Percentiles rank a stretch among this genome's conserved stretches.
Conservation (phyloP, 2,329 filamentous ascomycete species). For the Colletotrichum tabaci region DNA sequence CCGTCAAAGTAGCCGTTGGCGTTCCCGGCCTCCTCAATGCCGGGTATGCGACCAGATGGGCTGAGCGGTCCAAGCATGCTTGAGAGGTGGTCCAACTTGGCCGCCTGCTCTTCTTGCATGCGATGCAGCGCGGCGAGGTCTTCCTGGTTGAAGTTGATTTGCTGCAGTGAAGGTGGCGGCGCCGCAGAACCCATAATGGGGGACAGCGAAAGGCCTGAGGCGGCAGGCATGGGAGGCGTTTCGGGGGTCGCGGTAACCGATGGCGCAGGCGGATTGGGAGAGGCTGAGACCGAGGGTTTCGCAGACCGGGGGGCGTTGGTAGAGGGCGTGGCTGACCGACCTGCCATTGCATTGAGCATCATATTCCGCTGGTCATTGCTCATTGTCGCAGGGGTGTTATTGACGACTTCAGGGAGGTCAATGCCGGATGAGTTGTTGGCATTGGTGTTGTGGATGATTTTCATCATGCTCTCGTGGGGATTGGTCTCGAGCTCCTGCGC, state of each 20-base stretch:
- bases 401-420: constrained; percentile 71
- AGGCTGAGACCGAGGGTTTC: constrained; percentile 43
- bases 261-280: constrained; percentile 42
- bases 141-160: constrained; percentile 78
- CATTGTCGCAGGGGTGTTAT: constrained; percentile 68
- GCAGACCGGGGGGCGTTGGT: constrained; percentile 43
- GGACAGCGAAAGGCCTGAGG: constrained; percentile 58
- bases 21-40: constrained; percentile 65
- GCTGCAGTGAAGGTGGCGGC: constrained; percentile 67
- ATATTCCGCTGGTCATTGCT: constrained; percentile 71
- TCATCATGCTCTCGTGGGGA: constrained; percentile 75
- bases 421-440: constrained; percentile 64
- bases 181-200: constrained; percentile 63
- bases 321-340: constrained; percentile 51
- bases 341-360: constrained; percentile 74
- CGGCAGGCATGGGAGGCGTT: constrained; percentile 42
- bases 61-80: constrained; percentile 84
- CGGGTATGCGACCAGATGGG: constrained; percentile 84
- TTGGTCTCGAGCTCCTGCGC: constrained; percentile 71
- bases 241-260: constrained; percentile 36
- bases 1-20: constrained; percentile 52
- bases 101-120: constrained; percentile 84
- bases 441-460: constrained; percentile 76
- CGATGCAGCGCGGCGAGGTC: constrained; percentile 86
- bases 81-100: constrained; percentile 81